Percentiles rank a stretch among this genome's conserved stretches.
These are phyloP conservation scores for Paxillus rubicundulus DNA, from an alignment of 768 basidiomycete genomes.

Conservation along the genomic window DNA sequence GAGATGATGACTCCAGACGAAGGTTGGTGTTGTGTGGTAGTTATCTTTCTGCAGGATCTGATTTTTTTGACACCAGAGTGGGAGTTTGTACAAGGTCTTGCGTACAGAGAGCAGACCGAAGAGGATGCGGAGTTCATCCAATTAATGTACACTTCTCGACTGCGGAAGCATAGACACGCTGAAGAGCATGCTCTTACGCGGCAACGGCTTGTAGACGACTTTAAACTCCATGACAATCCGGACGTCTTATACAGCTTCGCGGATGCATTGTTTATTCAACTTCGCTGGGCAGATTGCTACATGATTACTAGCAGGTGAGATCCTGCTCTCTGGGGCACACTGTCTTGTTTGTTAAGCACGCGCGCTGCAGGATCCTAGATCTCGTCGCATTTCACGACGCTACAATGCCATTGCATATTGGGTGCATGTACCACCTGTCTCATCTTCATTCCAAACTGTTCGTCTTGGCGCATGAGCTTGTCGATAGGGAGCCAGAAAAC, in stretches of 20 bases:
- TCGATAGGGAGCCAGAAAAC: conserved; percentile 90
- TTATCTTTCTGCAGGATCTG: conserved; percentile 1
- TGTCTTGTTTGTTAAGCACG: background rate
- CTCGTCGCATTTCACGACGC: conserved; percentile 83
- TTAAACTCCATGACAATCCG: conserved; percentile 83
- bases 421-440: conserved; percentile 95
- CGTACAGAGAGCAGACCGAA: conserved; percentile 78
- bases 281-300: conserved; percentile 94
- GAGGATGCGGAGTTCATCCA: conserved; percentile 91
- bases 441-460: conserved; percentile 92
- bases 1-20: conserved; percentile 97
- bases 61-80: conserved; percentile 62
- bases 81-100: conserved; percentile 87
- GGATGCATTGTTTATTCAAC: conserved; percentile 83
- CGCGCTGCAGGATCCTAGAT: conserved; percentile 66
- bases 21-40: conserved; percentile 50
- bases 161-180: conserved; percentile 87
- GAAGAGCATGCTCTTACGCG: conserved; percentile 81
- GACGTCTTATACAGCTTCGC: conserved; percentile 91
- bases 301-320: conserved; percentile 75
- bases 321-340: background rate
- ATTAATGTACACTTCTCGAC: conserved; percentile 86
- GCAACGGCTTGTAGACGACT: conserved; percentile 77
- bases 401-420: conserved; percentile 91
- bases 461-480: conserved; percentile 94